Evolutionary conservation across 2,329 filamentous ascomycete species (phyloP), one percentile per base, ranked within the genome.

Genomic region (Cryphonectria radicalis): DNA sequence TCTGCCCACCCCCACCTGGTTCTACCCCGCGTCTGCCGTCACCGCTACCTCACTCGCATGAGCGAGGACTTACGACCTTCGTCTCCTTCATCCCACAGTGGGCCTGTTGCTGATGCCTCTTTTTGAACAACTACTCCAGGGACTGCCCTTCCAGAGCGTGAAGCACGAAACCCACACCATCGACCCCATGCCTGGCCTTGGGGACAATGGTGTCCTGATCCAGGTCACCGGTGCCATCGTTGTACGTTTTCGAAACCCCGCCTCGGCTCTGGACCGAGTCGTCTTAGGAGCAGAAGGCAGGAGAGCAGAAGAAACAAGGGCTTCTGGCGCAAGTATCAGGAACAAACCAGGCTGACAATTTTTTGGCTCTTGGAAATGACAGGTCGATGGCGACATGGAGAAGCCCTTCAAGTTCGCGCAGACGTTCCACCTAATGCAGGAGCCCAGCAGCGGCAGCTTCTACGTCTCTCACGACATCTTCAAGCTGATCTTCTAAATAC

Each of bases 391-490:
- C 17, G 91, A 91, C 73, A 86, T 91, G 79, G 84, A 88, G 77
- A 86, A 87, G 76, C 90, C 91, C 35, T 92, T 93, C 90, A 91
- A 86, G 84, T 94, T 91, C 81, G 88, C 87, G 66, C 91, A 94
- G 81, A 82, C 85, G 66, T 94, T 93, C 85, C 89, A 92, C 79
- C 88, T 93, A 74, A 80, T 87, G 72, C 89, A 86, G 59, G 87
- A 90, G 42, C 84, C 82, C 37, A 75, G 77, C 50, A 69, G 60
- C 60, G 90, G 87, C 75, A 90, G 85, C 83, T 93, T 89, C 82
- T 93, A 86, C 79, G 89, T 93, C 77, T 89, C 89, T 81, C 93
- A 93, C 83, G 91, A 94, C 80, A 82, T 93, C 78, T 93, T 93
- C 86, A 87, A 89, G 77, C 84, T 93, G 74, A 85, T 93, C 76